Percentiles rank a stretch among this genome's conserved stretches.
Conservation (phyloP, 805 yeast genomes). For the Nakazawaea wyomingensis region DNA sequence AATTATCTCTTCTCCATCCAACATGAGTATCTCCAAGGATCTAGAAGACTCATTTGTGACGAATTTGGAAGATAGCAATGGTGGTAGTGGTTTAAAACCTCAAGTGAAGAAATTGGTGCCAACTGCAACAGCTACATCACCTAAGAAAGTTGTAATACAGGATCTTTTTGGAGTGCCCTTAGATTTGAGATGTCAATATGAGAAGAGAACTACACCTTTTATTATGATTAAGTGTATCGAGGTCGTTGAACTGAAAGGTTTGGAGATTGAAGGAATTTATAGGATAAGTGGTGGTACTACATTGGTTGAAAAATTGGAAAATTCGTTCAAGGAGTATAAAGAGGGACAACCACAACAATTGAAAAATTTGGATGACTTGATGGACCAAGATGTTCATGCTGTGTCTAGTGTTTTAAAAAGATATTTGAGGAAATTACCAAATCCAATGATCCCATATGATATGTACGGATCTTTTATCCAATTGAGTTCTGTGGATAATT, state of each 20-base stretch:
- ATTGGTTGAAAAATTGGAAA: slow-evolving; percentile 43
- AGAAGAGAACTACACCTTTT: slow-evolving; percentile 60
- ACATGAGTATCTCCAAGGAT: slow-evolving; percentile 1
- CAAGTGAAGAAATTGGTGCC: slow-evolving; percentile 15
- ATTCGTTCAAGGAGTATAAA: slow-evolving; percentile 24
- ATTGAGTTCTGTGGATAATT: slow-evolving; percentile 34
- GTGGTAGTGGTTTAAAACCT: slow-evolving; percentile 22
- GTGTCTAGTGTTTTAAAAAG: slow-evolving; percentile 83
- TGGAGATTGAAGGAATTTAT: slow-evolving; percentile 81
- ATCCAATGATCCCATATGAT: slow-evolving; percentile 73
- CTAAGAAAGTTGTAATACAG: slow-evolving; percentile 10
- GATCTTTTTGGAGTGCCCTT: slow-evolving; percentile 47
- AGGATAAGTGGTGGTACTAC: slow-evolving; percentile 82
- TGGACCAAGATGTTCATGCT: slow-evolving; percentile 74
- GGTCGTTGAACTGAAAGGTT: slow-evolving; percentile 74
- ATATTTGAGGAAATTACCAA: slow-evolving; percentile 77
- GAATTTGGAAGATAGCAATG: slow-evolving; percentile 26
- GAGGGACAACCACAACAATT: slow-evolving; percentile 23
- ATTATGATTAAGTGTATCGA: slow-evolving; percentile 65
- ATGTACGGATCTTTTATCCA: slow-evolving; percentile 63
- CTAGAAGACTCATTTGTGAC: slow-evolving; percentile 1
- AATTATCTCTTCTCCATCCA: slow-evolving; percentile 12
- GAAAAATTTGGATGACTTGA: slow-evolving; percentile 26
- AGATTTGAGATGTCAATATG: slow-evolving; percentile 57
- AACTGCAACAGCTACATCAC: slow-evolving; percentile 10